A percentile compares a stretch with the other conserved stretches of the same genome.
These are phyloP conservation scores for Rubia occidens DNA, from an alignment of 305 asterid species.

Conservation along the genomic window DNA sequence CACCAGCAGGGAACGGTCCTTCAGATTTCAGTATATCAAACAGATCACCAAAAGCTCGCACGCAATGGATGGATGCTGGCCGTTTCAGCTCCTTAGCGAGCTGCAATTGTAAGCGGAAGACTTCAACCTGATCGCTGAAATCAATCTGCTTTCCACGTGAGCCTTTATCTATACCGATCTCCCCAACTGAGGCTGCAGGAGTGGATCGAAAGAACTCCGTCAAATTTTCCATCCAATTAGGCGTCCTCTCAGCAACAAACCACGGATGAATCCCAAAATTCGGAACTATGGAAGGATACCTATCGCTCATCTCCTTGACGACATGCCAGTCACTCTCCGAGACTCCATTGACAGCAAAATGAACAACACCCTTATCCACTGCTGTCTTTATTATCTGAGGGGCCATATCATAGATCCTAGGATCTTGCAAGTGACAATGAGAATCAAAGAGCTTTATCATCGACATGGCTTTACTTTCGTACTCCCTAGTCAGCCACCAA, in stretches of 20 bases:
- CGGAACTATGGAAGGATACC: slow-evolving; percentile 59
- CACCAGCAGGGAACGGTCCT: slow-evolving; percentile 80
- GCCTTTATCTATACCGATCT: slow-evolving; percentile 90
- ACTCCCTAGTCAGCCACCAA: not conserved
- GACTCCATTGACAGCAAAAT: slow-evolving; percentile 80
- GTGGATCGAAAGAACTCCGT: slow-evolving; percentile 47
- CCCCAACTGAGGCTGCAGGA: slow-evolving; percentile 87
- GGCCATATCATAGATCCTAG: slow-evolving; percentile 41
- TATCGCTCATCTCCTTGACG: slow-evolving; percentile 67
- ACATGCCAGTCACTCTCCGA: slow-evolving; percentile 81
- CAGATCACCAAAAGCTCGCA: slow-evolving; percentile 76
- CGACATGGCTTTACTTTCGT: not conserved
- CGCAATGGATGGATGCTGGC: slow-evolving; percentile 88
- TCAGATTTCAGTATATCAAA: slow-evolving; percentile 53
- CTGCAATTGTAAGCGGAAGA: slow-evolving; percentile 66
- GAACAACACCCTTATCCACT: slow-evolving; percentile 52
- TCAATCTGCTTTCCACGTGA: slow-evolving; percentile 54
- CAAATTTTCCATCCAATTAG: slow-evolving; percentile 53
- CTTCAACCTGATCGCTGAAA: slow-evolving; percentile 56
- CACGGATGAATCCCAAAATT: slow-evolving; percentile 86
- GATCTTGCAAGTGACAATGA: slow-evolving; percentile 92
- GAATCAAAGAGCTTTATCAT: slow-evolving; percentile 66
- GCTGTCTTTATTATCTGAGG: slow-evolving; percentile 54
- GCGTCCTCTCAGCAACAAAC: slow-evolving; percentile 59
- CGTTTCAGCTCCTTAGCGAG: slow-evolving; percentile 66